Base-by-base conservation (phyloP, 2,329 filamentous ascomycete species). In the Colletotrichum musicola region DNA sequence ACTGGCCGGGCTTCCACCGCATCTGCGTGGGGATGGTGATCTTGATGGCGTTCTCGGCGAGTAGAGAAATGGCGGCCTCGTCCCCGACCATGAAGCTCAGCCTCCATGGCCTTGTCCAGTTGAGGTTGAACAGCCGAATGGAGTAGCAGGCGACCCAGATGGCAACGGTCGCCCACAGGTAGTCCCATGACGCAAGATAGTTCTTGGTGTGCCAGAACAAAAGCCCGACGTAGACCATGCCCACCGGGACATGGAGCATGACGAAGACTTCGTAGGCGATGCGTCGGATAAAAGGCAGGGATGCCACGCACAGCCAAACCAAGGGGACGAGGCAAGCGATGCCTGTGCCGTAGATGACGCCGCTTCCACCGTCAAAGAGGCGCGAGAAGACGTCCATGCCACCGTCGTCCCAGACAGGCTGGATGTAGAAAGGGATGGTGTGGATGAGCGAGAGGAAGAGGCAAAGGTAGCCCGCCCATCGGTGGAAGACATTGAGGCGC, bases 121-220 rank as follows among this genome's bases (percentile, higher is more conserved):
- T 98, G 69, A 97, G 86, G 72, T 95, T 97, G 80, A 93, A 93
- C 2, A 97, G 77, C 16, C 95, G 89, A 73, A 91, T 80, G 27
- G 90, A 74, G 76, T 96, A 94, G 60, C 93, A 96, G 6, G 91
- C 73, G 1, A 87, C 82, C 90, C 94, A 96, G 71, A 98, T 93
- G 50, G 82, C 92, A 25, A 95, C 80, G 0, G 93, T 96, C 1
- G 93, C 89, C 75, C 89, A 97, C 2, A 98, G 88, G 75, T 98
- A 98, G 75, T 89, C 85, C 95, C 95, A 98, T 0, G 95, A 97
- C 62, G 90, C 91, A 44, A 98, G 86, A 73, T 93, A 97, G 80
- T 98, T 97, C 80, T 95, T 92, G 74, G 93, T 96, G 79, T 98
- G 95, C 95, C 95, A 98, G 81, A 98, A 97, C 30, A 98, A 85